These are phyloP conservation scores for Mycosphaerella sp. DNA, from an alignment of 2,329 filamentous ascomycete genomes.

Conservation along the genomic window DNA sequence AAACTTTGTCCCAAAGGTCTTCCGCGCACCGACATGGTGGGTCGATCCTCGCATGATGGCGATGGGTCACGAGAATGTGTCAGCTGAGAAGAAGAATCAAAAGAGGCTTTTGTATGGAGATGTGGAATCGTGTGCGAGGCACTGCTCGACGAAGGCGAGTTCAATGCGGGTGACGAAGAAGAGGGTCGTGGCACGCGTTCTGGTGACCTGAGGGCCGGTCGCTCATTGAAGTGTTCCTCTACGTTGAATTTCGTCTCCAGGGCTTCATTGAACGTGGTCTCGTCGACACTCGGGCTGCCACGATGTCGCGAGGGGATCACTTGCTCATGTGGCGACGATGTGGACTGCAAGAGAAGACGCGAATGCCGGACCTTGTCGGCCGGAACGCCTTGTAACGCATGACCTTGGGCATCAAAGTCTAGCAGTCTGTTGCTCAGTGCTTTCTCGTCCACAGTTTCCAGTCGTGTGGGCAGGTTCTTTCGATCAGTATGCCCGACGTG, in stretches of 20 bases:
- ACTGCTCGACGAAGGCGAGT: slow-evolving; percentile 7
- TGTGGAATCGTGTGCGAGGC: slow-evolving; percentile 13
- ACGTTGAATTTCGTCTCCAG: slow-evolving; percentile 23
- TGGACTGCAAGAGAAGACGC: slow-evolving; percentile 18
- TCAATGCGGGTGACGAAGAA: slow-evolving; percentile 22
- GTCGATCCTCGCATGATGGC: neutral
- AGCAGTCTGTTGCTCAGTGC: slow-evolving; percentile 51
- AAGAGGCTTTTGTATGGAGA: slow-evolving; percentile 1
- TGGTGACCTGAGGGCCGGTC: neutral
- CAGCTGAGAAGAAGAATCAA: neutral
- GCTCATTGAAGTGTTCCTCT: slow-evolving; percentile 8
- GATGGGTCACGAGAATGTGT: slow-evolving; percentile 2
- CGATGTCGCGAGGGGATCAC: slow-evolving; percentile 10
- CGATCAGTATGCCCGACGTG: slow-evolving; percentile 56
- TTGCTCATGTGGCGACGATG: neutral
- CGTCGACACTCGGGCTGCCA: slow-evolving; percentile 17
- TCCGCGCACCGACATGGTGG: slow-evolving; percentile 3
- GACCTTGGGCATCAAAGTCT: slow-evolving; percentile 48
- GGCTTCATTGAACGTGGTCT: slow-evolving; percentile 26
- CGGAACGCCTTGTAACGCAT: slow-evolving; percentile 36
- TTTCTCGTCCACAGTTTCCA: slow-evolving; percentile 47
- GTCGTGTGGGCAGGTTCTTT: slow-evolving; percentile 44
- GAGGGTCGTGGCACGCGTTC: slow-evolving; percentile 17
- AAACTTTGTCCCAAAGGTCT: slow-evolving; percentile 12
- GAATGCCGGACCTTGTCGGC: neutral